Percentiles rank a stretch among this genome's conserved stretches.
Evolutionary conservation across 2,329 filamentous ascomycete genomes (phyloP).

Genomic region (Talaromyces sp.): DNA sequence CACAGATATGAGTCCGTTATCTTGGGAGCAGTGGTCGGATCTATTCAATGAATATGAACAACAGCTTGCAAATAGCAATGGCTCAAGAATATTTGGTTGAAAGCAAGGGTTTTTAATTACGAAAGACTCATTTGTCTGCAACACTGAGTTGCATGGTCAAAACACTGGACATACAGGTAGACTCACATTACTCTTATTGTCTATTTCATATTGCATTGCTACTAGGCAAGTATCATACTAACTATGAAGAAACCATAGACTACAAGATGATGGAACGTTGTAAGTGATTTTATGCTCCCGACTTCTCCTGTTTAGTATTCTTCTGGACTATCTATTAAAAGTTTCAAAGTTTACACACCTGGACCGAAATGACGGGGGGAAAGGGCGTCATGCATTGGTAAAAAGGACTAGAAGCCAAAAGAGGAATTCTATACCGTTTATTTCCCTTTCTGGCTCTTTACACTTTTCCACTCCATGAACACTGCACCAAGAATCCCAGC

Average conservation of each 20-base stretch:
- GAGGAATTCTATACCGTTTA: background rate
- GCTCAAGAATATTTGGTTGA: background rate
- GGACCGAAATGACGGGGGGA: no score
- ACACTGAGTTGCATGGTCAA: background rate
- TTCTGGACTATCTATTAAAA: no score
- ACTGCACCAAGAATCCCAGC: background rate
- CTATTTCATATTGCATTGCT: no score
- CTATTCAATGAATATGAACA: conserved; percentile 1
- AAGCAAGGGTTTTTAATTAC: background rate
- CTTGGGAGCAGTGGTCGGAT: conserved; percentile 2
- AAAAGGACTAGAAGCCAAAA: background rate
- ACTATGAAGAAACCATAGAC: no score
- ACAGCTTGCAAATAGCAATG: background rate
- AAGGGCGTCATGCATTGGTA: background rate
- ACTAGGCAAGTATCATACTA: no score
- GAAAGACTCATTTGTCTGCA: background rate
- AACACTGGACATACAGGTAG: no score
- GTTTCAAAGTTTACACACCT: no score
- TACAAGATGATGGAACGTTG: no score
- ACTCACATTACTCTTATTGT: no score
- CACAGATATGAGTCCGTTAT: background rate
- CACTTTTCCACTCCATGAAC: conserved; percentile 1
- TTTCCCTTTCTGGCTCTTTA: background rate
- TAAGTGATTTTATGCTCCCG: no score
- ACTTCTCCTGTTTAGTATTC: no score